Conservation (phyloP, 345 rosid species). For the Citrus inodora region DNA sequence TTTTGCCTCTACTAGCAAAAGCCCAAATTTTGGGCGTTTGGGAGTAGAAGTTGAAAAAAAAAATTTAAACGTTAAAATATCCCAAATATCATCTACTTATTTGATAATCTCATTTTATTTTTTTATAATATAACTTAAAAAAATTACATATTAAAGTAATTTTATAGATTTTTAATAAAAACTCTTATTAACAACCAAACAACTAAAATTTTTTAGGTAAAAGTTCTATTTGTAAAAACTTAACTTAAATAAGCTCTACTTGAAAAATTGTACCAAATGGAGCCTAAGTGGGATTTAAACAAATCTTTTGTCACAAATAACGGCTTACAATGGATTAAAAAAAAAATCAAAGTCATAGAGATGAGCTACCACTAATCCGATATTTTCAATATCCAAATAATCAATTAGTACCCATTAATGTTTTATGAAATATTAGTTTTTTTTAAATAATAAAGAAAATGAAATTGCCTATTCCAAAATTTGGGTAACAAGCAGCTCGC, state of each 20-base stretch:
- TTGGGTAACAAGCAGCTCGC: not conserved
- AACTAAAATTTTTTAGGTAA: too few relatives aligned
- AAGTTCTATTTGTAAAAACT: too few relatives aligned
- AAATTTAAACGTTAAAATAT: too few relatives aligned
- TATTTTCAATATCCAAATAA: not conserved
- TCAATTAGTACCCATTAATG: not conserved
- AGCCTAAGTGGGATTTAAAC: not conserved
- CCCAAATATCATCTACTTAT: too few relatives aligned
- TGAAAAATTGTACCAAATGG: accelerated
- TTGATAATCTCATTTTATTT: too few relatives aligned
- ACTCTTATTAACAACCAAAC: too few relatives aligned
- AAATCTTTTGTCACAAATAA: not conserved
- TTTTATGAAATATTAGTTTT: not conserved
- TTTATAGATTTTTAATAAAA: too few relatives aligned
- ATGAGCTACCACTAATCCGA: not conserved
- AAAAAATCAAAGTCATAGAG: not conserved
- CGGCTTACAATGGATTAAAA: not conserved
- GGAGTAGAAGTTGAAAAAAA: too few relatives aligned
- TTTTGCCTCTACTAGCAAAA: too few relatives aligned
- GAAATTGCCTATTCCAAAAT: not conserved
- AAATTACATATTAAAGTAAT: too few relatives aligned
- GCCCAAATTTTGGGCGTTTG: accelerated
- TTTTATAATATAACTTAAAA: too few relatives aligned
- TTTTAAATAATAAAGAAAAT: not conserved
- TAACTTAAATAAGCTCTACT: too few relatives aligned